These are phyloP conservation scores for Pichia gijzeniarum DNA, from an alignment of 805 yeast species.

Conservation along the genomic window DNA sequence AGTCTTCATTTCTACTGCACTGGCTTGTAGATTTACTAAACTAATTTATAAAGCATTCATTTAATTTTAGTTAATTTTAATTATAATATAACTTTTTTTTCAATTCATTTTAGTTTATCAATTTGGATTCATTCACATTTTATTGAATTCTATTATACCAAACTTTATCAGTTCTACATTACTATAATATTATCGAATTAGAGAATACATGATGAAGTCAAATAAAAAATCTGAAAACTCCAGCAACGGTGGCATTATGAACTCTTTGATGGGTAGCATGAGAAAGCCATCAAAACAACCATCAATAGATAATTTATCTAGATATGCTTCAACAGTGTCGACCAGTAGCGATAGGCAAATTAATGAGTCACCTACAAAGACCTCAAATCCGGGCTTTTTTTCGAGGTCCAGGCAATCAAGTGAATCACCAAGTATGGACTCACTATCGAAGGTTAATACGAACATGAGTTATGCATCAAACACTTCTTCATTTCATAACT, in stretches of 20 bases:
- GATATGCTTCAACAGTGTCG: not conserved
- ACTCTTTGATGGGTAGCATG: conserved; percentile 14
- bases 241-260: conserved; percentile 5
- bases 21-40: no score
- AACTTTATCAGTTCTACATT: no score
- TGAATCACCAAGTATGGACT: conserved; percentile 16
- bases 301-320: not conserved
- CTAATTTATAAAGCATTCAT: no score
- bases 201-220: conserved; percentile 7
- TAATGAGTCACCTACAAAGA: conserved; percentile 1
- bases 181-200: no score
- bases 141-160: conserved; percentile 6
- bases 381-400: conserved; percentile 5
- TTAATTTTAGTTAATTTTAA: no score
- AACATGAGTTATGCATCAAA: conserved; percentile 18
- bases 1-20: no score
- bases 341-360: not conserved
- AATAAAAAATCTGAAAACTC: conserved; percentile 11
- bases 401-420: conserved; percentile 9
- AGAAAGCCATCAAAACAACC: conserved; percentile 3
- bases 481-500: conserved; percentile 20
- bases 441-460: conserved; percentile 25
- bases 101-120: no score
- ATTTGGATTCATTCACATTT: not conserved
- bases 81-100: no score